These are phyloP conservation scores for Hansenula lynferdii DNA, from an alignment of 1,139 yeast genomes.

Conservation along the genomic window DNA sequence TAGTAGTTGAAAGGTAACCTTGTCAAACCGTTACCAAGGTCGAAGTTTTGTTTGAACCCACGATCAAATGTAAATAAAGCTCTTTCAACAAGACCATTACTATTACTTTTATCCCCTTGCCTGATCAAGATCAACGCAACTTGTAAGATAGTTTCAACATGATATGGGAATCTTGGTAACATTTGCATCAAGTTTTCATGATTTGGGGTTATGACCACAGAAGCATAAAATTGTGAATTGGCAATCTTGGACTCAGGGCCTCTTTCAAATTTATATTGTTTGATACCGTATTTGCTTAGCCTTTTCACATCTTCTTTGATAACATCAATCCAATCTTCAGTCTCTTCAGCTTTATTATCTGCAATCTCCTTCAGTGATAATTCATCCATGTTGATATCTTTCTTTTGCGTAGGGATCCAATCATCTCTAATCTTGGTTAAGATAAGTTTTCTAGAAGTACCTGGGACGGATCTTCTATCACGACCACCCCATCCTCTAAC, in stretches of 20 bases:
- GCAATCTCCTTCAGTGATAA: conserved; percentile 36
- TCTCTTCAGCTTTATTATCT: conserved; percentile 32
- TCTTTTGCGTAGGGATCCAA: conserved; percentile 70
- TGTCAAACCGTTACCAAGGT: conserved; percentile 52
- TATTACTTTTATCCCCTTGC: conserved; percentile 70
- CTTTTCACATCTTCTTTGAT: conserved; percentile 39
- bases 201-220: conserved; percentile 67
- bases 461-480: conserved; percentile 66
- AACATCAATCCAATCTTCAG: conserved; percentile 44
- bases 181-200: conserved; percentile 60
- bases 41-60: conserved; percentile 42
- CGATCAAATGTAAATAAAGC: conserved; percentile 80
- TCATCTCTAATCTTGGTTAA: conserved; percentile 75
- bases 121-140: conserved; percentile 70
- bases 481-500: conserved; percentile 83
- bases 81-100: conserved; percentile 70
- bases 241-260: conserved; percentile 36
- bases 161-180: conserved; percentile 63
- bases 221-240: conserved; percentile 58
- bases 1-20: conserved; percentile 75
- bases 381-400: conserved; percentile 62
- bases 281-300: conserved; percentile 45
- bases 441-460: conserved; percentile 60
- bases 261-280: conserved; percentile 49
- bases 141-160: conserved; percentile 73